These are phyloP conservation scores for Ganoderma sinense DNA, from an alignment of 1,284 basidiomycete species.

Conservation along the genomic window DNA sequence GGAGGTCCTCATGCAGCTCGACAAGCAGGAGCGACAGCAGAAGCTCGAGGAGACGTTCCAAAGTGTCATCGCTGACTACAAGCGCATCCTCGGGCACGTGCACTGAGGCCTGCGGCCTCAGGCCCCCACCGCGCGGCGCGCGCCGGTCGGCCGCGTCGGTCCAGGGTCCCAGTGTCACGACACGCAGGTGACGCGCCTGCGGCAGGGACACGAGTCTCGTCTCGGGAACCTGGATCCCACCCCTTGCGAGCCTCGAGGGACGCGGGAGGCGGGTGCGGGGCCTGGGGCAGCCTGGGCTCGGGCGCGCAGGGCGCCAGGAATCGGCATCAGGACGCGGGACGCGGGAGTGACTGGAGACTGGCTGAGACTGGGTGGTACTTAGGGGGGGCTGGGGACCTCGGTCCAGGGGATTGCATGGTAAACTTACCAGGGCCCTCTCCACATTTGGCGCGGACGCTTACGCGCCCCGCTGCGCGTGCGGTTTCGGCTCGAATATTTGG, in stretches of 20 bases:
- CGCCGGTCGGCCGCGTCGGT: neutral
- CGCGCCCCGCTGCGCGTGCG: neutral
- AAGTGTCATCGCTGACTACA: slow-evolving; percentile 87
- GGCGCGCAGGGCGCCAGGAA: neutral
- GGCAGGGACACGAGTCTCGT: neutral
- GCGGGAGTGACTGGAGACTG: neutral
- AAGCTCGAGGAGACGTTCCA: slow-evolving; percentile 96
- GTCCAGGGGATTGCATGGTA: neutral
- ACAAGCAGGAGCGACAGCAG: slow-evolving; percentile 84
- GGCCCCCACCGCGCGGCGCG: neutral
- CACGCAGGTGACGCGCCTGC: slow-evolving; percentile 1
- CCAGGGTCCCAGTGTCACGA: neutral
- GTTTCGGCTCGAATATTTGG: slow-evolving; percentile 1
- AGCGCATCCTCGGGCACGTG: slow-evolving; percentile 72
- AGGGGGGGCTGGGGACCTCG: neutral
- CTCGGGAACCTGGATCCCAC: neutral
- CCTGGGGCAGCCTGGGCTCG: neutral
- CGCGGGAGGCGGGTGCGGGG: neutral
- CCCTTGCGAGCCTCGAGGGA: neutral
- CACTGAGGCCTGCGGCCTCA: slow-evolving; percentile 12
- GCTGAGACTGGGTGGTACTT: neutral
- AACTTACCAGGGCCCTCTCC: no score
- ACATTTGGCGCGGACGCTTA: neutral
- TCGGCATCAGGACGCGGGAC: neutral
- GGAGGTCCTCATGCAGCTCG: slow-evolving; percentile 89